A percentile compares a stretch with the other conserved stretches of the same genome.
Conservation (phyloP, 768 basidiomycete species). For the Termitomyces sp. region DNA sequence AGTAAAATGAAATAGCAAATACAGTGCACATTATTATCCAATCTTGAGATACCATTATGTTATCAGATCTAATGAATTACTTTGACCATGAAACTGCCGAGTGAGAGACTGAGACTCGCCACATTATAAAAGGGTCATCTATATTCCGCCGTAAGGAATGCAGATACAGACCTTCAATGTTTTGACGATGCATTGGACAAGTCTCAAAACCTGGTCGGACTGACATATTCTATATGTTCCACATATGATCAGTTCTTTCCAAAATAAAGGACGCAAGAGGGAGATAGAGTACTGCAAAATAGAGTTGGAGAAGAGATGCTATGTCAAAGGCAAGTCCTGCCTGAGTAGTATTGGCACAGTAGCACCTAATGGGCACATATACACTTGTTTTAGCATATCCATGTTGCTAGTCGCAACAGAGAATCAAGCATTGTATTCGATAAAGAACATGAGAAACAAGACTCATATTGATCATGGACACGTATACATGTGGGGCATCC, state of each 20-base stretch:
- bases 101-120: constrained; percentile 6
- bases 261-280: background rate
- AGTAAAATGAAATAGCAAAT: background rate
- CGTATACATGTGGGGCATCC: constrained; percentile 4
- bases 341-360: constrained; percentile 8
- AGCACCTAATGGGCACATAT: constrained; percentile 4
- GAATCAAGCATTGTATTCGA: background rate
- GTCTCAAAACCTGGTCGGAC: constrained; percentile 3
- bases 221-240: background rate
- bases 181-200: background rate
- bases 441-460: background rate
- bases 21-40: background rate
- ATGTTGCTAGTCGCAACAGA: background rate
- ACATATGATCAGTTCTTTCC: background rate
- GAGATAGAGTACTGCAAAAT: constrained; percentile 1
- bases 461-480: constrained; percentile 7
- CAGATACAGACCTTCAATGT: constrained; percentile 3
- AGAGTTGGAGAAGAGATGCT: constrained; percentile 3
- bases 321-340: constrained; percentile 10
- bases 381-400: constrained; percentile 8
- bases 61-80: background rate
- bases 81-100: background rate
- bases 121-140: constrained; percentile 1
- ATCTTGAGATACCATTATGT: background rate
- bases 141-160: constrained; percentile 5